Evolutionary conservation across 768 basidiomycete species (phyloP).

Genomic region (Agaricus blazei): DNA sequence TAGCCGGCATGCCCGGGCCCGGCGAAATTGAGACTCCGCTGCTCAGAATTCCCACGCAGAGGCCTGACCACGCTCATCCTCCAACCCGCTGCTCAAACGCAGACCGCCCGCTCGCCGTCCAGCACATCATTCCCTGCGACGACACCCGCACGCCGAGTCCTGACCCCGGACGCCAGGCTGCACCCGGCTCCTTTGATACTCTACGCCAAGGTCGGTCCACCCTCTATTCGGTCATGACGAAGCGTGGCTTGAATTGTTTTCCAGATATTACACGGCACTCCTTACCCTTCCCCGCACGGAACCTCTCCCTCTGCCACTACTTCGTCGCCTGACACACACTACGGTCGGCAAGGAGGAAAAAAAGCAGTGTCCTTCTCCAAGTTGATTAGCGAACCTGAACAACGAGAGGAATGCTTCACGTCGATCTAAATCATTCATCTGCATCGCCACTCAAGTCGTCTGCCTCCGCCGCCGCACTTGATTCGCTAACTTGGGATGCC

Average conservation of each 20-base stretch:
- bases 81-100: slow-evolving; percentile 6
- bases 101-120: neutral
- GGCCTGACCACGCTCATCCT: slow-evolving; percentile 11
- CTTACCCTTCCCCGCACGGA: neutral
- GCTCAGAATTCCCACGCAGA: slow-evolving; percentile 13
- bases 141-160: neutral
- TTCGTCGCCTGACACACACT: neutral
- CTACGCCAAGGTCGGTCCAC: no score
- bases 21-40: slow-evolving; percentile 20
- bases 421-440: slow-evolving; percentile 9
- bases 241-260: neutral
- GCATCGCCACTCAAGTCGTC: slow-evolving; percentile 11
- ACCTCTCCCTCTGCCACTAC: no score
- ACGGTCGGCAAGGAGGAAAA: neutral
- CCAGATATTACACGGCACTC: neutral
- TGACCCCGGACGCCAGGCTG: no score
- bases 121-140: neutral
- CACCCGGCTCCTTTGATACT: neutral
- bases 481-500: slow-evolving; percentile 9
- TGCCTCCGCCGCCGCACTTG: slow-evolving; percentile 9
- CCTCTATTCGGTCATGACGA: neutral
- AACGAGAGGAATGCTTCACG: slow-evolving; percentile 7
- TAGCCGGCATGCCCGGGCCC: neutral
- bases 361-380: neutral
- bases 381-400: neutral